Evolutionary conservation across 179 eudicot genomes (phyloP).

Genomic region (Spinacia oleracea): DNA sequence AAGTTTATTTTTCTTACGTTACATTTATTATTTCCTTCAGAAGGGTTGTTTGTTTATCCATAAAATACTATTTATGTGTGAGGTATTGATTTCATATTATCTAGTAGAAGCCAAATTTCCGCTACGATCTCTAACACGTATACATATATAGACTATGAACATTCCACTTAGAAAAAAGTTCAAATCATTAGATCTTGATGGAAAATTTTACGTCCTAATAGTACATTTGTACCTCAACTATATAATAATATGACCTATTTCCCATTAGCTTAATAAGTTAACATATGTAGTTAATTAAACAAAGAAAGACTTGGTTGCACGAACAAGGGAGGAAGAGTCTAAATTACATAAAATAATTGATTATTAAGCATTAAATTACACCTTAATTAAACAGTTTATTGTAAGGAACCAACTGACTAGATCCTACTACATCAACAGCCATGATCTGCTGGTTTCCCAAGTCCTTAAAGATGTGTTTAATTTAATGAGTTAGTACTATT

Average conservation of each 20-base stretch:
- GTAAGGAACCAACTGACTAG: background rate
- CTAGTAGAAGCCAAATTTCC: too few species aligned
- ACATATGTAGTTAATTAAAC: background rate
- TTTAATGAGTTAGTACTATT: background rate
- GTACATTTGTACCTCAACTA: background rate
- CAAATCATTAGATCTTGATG: constrained; percentile 3
- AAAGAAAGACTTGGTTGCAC: constrained; percentile 10
- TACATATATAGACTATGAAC: too few species aligned
- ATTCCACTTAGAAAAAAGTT: too few species aligned
- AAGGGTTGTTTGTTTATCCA: too few species aligned
- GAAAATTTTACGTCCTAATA: background rate
- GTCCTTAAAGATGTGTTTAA: background rate
- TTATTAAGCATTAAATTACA: too few species aligned
- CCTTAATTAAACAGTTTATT: background rate
- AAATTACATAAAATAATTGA: background rate
- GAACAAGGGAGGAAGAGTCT: constrained; percentile 5
- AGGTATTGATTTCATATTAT: too few species aligned
- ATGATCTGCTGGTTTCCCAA: background rate
- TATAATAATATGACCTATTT: background rate
- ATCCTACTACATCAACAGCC: background rate
- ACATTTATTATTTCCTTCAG: too few species aligned
- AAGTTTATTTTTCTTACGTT: too few species aligned
- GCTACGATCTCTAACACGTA: too few species aligned
- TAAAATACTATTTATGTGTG: too few species aligned
- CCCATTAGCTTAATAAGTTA: background rate